Conservation (phyloP, 108 stramenopile species). For the Stephanodiscus minutulus region DNA sequence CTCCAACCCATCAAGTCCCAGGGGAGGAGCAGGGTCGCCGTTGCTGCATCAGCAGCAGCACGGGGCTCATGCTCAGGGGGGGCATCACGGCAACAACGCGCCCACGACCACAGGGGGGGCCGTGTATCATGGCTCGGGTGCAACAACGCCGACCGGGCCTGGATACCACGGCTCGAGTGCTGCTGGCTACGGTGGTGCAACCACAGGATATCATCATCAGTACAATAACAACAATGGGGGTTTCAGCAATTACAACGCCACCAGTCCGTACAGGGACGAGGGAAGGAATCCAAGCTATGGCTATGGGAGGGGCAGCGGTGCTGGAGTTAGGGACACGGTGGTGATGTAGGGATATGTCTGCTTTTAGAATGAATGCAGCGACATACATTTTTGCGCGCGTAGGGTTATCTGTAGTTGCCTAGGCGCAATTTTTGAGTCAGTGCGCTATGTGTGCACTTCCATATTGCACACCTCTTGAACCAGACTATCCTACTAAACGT, state of each 20-base stretch:
- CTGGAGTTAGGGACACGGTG: constrained; percentile 36
- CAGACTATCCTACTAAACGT: neutral
- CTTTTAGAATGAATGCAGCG: too few species aligned
- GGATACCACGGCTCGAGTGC: neutral
- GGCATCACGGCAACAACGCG: neutral
- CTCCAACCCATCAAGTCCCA: constrained; percentile 33
- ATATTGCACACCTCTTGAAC: too few species aligned
- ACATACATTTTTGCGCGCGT: too few species aligned
- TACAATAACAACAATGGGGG: neutral
- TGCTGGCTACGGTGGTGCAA: neutral
- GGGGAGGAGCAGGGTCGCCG: constrained; percentile 4
- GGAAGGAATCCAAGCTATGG: constrained; percentile 29
- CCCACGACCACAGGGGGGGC: neutral
- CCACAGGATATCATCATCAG: neutral
- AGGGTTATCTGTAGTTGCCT: too few species aligned
- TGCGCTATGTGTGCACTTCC: too few species aligned
- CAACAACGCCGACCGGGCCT: neutral
- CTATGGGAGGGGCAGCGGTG: constrained; percentile 23
- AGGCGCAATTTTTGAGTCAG: too few species aligned
- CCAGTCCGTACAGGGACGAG: constrained; percentile 17
- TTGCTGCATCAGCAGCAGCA: constrained; percentile 2
- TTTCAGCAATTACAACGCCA: neutral
- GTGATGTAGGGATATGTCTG: constrained; percentile 20
- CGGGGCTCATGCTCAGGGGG: neutral
- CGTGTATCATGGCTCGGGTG: neutral